Evolutionary conservation across 148 eudicot species (phyloP).

Genomic region (Rheum nobile): DNA sequence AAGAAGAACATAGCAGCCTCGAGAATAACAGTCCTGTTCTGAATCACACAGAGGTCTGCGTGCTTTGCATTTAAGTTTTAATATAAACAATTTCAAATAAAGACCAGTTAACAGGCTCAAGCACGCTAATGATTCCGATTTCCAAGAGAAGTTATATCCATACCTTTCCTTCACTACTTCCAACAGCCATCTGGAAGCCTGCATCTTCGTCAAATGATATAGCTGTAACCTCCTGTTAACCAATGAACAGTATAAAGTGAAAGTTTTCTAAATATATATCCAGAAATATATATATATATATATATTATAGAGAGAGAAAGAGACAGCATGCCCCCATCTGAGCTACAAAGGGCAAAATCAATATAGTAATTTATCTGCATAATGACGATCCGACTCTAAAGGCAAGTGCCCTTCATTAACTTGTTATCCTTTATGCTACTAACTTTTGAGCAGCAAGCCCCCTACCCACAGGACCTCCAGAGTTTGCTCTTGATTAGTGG

Average conservation of each 20-base stretch:
- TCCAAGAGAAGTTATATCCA: background rate
- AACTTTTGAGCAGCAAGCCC: background rate
- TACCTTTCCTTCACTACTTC: conserved; percentile 96
- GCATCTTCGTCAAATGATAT: conserved; percentile 73
- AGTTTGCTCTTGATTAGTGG: background rate
- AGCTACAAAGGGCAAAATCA: background rate
- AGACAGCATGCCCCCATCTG: background rate
- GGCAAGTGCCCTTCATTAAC: background rate
- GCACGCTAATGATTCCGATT: background rate
- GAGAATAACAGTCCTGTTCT: background rate
- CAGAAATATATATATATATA: background rate
- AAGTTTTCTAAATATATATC: background rate
- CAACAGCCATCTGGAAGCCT: conserved; percentile 89
- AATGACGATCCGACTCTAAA: background rate
- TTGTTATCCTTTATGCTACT: background rate
- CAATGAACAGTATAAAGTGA: background rate
- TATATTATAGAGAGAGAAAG: background rate
- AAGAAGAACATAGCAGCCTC: background rate
- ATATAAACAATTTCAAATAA: background rate
- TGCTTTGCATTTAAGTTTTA: background rate
- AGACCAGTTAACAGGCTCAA: background rate
- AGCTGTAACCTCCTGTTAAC: conserved; percentile 69
- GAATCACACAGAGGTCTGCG: background rate
- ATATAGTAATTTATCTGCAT: background rate
- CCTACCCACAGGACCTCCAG: background rate